Base-by-base conservation (phyloP, 352 stramenopile species). In the Phytophthora tentaculata region DNA sequence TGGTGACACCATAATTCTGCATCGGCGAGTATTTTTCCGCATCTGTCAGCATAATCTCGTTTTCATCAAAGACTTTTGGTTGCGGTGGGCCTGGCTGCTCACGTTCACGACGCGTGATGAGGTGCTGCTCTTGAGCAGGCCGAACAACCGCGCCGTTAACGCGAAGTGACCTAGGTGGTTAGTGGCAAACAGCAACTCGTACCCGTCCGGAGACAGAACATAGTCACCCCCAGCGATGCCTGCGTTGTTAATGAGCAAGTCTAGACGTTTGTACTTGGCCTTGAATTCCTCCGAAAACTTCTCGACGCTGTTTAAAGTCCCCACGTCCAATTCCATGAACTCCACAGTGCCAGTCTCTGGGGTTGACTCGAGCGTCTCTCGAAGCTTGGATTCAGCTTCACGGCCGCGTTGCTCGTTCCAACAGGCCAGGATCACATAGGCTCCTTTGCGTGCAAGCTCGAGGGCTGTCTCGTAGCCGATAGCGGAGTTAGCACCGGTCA, bases 201-300 rank as follows among this genome's bases (percentile, higher is more conserved):
- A 51, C 9, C 77, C 80, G 32, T 90, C 80, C 0, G 10, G 54
- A 0, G 74, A 75, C 4, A 73, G 35, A 14, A 39, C 41, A 26
- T 76, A 74, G 73, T 61, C 20, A 74, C 50, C 1, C 63, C 78
- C 48, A 84, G 32, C 74, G 48, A 86, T 67, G 17, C 84, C 84
- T n/a, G 81, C 84, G 52, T 90, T 90, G 74, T 90, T 90, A 51
- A 92, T 65, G 9, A 92, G 70, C 26, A 90, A 12, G 53, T 90
- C 76, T 5, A 92, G 54, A 0, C 65, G 69, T 7, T 71, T 56
- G 39, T 75, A 57, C 5, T 28, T 51, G 8, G 20, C 53, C 12
- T 50, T 60, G 53, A 86, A 80, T 8, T 61, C 56, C 12, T 61
- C 51, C 1, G 64, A 52, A 56, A 90, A 90, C 20, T n/a, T 64